These are phyloP conservation scores for Carex pumila DNA, from an alignment of 176 grass and related monocot genomes.

Conservation along the genomic window DNA sequence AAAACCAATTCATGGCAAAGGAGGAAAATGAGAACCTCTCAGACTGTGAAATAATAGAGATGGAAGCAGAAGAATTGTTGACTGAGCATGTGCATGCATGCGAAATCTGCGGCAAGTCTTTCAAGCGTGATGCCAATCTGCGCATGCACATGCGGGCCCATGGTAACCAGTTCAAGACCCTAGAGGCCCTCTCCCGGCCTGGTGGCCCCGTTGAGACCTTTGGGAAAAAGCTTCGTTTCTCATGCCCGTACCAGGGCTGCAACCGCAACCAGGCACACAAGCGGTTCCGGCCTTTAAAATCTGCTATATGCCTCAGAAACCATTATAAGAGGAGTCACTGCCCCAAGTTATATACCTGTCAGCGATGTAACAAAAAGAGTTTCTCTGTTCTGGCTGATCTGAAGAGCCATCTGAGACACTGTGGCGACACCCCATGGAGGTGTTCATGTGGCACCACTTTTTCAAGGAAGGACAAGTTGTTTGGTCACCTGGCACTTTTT, in stretches of 20 bases:
- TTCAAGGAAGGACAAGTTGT: conserved; percentile 98
- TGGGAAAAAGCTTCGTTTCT: conserved; percentile 56
- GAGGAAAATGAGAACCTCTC: conserved; percentile 31
- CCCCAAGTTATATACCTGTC: conserved; percentile 80
- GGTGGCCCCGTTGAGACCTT: conserved; percentile 22
- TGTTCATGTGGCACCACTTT: conserved; percentile 97
- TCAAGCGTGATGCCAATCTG: conserved; percentile 96
- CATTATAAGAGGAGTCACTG: conserved; percentile 97
- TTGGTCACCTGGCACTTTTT: conserved; percentile 81
- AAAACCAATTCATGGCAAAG: conserved; percentile 7
- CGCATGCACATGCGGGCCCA: conserved; percentile 99
- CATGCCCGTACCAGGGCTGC: conserved; percentile 71
- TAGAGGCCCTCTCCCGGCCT: conserved; percentile 81
- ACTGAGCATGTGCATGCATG: conserved; percentile 89
- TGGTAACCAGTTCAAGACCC: conserved; percentile 91
- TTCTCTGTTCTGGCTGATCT: conserved; percentile 88
- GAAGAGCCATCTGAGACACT: conserved; percentile 82
- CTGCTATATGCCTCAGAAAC: conserved; percentile 71
- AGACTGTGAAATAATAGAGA: conserved; percentile 71
- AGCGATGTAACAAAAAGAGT: conserved; percentile 80
- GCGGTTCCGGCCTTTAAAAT: conserved; percentile 91
- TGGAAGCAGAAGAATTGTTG: conserved; percentile 71
- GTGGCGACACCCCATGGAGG: conserved; percentile 74
- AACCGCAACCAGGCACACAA: conserved; percentile 74
- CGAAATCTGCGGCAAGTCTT: conserved; percentile 92